These are phyloP conservation scores for Colletotrichum eremochloae DNA, from an alignment of 2,329 filamentous ascomycete species.

Conservation along the genomic window DNA sequence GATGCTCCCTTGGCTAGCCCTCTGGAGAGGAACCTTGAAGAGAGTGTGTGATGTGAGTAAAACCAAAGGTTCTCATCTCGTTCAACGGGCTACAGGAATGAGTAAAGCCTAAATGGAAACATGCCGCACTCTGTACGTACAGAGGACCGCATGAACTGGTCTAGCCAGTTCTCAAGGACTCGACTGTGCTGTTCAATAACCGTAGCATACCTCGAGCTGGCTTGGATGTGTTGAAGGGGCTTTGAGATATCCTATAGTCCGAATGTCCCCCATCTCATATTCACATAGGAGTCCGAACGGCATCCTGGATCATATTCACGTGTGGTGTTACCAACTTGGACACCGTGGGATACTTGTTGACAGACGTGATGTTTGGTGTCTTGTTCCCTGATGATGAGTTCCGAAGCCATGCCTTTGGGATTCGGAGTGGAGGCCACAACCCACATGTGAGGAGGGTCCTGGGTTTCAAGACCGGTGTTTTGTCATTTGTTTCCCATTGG, in stretches of 20 bases:
- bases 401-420: neutral
- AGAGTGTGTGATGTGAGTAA: neutral
- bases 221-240: neutral
- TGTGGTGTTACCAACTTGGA: neutral
- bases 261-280: neutral
- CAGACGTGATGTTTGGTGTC: neutral
- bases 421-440: too few species aligned
- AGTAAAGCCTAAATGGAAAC: neutral
- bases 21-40: neutral
- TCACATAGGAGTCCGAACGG: neutral
- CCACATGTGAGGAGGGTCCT: neutral
- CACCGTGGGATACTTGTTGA: neutral
- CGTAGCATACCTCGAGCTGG: neutral
- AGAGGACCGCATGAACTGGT: neutral
- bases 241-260: neutral
- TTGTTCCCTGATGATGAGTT: neutral
- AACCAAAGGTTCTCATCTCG: neutral
- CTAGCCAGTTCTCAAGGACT: neutral
- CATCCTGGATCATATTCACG: neutral
- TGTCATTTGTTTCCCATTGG: neutral
- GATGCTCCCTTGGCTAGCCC: neutral
- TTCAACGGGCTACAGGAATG: neutral
- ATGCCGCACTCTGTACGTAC: too few species aligned
- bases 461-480: neutral
- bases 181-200: neutral